Percentiles rank a stretch among this genome's conserved stretches.
These are phyloP conservation scores for Tolypocladium pustulatum DNA, from an alignment of 2,329 filamentous ascomycete species.

Conservation along the genomic window DNA sequence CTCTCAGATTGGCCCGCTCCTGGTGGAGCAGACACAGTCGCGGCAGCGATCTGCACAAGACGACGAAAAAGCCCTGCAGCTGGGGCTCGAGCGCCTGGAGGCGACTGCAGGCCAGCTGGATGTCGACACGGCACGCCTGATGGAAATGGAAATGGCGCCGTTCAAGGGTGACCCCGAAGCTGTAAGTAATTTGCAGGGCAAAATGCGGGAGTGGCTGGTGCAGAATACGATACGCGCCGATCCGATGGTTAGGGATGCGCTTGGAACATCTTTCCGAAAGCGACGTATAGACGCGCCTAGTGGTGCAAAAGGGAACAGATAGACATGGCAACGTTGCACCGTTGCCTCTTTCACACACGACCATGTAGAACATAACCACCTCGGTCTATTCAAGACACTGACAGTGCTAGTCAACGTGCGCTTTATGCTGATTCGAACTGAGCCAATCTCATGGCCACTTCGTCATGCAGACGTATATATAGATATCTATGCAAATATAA, in stretches of 20 bases:
- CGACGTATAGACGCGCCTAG: constrained; percentile 51
- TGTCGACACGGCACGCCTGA: constrained; percentile 55
- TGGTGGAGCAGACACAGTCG: constrained; percentile 31
- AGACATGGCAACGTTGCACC: background rate
- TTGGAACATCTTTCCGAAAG: constrained; percentile 56
- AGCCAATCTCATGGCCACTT: background rate
- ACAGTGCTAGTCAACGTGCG: background rate
- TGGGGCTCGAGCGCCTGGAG: constrained; percentile 60
- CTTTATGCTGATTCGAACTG: too few relatives aligned
- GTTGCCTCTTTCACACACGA: background rate
- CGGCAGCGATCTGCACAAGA: constrained; percentile 16
- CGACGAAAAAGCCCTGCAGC: constrained; percentile 40
- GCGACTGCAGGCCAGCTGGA: constrained; percentile 49
- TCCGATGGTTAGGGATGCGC: constrained; percentile 71
- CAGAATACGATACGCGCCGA: constrained; percentile 74
- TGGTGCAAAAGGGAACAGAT: constrained; percentile 45
- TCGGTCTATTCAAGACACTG: background rate
- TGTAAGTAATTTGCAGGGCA: constrained; percentile 48
- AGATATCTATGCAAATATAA: too few relatives aligned
- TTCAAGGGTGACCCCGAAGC: constrained; percentile 62
- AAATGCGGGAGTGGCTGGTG: constrained; percentile 78
- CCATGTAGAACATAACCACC: background rate
- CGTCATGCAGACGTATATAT: too few relatives aligned
- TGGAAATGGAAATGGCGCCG: constrained; percentile 72
- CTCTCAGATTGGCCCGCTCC: constrained; percentile 64